phyloP scores from a whole-genome alignment of 2,329 filamentous ascomycete genomes.

The Colletotrichum sp. region DNA sequence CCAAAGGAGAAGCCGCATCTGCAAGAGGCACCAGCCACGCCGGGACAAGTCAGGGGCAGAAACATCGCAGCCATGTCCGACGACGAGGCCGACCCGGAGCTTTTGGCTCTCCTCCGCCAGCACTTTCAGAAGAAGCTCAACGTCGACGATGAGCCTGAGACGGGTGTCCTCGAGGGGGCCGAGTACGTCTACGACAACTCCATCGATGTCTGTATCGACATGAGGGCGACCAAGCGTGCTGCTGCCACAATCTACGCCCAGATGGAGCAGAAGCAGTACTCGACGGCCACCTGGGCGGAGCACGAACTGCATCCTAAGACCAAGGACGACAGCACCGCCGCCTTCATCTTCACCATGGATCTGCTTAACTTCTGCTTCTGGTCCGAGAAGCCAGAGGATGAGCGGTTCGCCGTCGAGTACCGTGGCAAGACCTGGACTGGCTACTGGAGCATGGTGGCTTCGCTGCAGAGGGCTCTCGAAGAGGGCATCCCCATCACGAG shows the following conservation, averaged over 20 bases:
- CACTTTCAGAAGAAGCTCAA: constrained; percentile 69
- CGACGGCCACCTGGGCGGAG: constrained; percentile 82
- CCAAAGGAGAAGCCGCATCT: neutral
- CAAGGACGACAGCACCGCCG: constrained; percentile 79
- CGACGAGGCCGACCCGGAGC: constrained; percentile 87
- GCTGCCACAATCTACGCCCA: constrained; percentile 78
- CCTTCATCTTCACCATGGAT: constrained; percentile 98
- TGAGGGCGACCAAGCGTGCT: constrained; percentile 80
- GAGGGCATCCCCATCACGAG: constrained; percentile 92
- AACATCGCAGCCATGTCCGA: constrained; percentile 71
- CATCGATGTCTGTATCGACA: constrained; percentile 90
- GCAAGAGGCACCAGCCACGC: neutral
- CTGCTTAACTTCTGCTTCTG: constrained; percentile 97
- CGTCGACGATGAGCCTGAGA: constrained; percentile 69
- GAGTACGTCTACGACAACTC: constrained; percentile 91
- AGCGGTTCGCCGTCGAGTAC: constrained; percentile 85
- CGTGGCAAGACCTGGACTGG: constrained; percentile 84
- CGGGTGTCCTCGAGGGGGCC: constrained; percentile 80
- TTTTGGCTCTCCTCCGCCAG: constrained; percentile 84
- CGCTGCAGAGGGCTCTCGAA: constrained; percentile 84
- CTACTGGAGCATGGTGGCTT: constrained; percentile 92
- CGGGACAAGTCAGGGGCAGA: neutral
- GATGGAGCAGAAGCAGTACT: constrained; percentile 86
- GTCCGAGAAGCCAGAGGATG: constrained; percentile 73
- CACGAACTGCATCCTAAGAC: constrained; percentile 89